phyloP scores from a whole-genome alignment of 73 alveolate genomes.

The Tetrahymena malaccensis region DNA sequence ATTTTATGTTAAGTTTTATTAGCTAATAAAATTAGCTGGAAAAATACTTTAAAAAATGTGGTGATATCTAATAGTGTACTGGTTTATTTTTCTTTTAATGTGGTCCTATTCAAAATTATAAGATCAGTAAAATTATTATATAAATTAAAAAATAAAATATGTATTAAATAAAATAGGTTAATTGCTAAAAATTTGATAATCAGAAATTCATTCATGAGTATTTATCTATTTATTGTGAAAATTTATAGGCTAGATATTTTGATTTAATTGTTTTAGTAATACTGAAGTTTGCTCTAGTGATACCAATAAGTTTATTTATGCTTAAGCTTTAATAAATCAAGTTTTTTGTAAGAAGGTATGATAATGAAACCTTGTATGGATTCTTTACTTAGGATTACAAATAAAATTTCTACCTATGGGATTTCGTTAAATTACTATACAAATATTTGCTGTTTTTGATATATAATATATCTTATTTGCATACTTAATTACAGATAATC shows the following conservation, averaged over 20 bases:
- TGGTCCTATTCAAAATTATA: not conserved
- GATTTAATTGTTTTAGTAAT: too few relatives aligned
- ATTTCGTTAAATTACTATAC: not conserved
- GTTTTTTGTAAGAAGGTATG: not conserved
- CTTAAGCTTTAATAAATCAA: not conserved
- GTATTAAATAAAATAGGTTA: too few relatives aligned
- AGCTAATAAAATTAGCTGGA: too few relatives aligned
- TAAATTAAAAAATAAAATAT: too few relatives aligned
- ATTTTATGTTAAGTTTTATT: not conserved
- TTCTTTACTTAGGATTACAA: not conserved
- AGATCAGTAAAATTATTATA: not conserved
- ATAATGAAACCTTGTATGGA: not conserved
- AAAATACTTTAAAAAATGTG: too few relatives aligned
- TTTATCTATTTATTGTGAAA: not conserved
- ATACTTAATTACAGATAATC: not conserved
- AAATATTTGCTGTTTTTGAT: not conserved
- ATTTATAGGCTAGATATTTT: too few relatives aligned
- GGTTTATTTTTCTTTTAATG: not conserved
- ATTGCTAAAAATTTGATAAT: not conserved
- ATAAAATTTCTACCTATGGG: not conserved
- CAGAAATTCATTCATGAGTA: not conserved
- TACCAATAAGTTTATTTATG: not conserved
- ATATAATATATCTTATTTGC: not conserved
- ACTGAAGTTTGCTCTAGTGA: too few relatives aligned
- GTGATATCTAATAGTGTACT: not conserved